Evolutionary conservation across 179 eudicot genomes (phyloP), one percentile per base, ranked within the genome.

Genomic region (Camellia oleifera): DNA sequence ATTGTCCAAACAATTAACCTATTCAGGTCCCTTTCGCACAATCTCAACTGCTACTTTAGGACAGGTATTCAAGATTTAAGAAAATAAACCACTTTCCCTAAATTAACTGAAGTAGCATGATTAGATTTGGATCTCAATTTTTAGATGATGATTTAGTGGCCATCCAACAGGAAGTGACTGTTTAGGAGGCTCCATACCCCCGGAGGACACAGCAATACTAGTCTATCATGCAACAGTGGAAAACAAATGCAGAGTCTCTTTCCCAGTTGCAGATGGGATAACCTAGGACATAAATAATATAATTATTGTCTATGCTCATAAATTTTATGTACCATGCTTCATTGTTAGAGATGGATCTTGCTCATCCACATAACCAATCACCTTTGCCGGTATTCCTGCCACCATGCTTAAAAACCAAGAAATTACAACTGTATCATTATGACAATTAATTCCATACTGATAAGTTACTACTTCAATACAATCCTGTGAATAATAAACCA

Each of bases 311-410:
- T 9, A 45, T 50, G 13, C 26, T 52, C 60, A 68, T n/a, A 61
- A 5, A 69, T 18, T 63, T 52, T 61, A 71, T 87, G 53, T 81
- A 87, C 93, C 93, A 63, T 90, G 93, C 61, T 84, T 90, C 91
- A 87, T 90, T 73, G 91, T 85, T 78, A 90, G 81, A 80, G 93
- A 90, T n/a, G 93, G 91, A 83, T 83, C 83, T 84, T 88, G 83
- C 80, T 88, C 89, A 46, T 83, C 82, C 23, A 76, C 88, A 88
- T 84, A 87, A 64, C 90, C 93, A 81, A 90, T 84, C 77, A 90
- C 86, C 82, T 84, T 87, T 54, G 93, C 89, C 17, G 93, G 93
- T 75, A 87, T 87, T 80, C 93, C 93, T 72, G 91, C 91, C 46
- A 85, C 89, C 90, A 90, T 86, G 72, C 93, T 90, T 82, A 80